Evolutionary conservation across 1,139 yeast genomes (phyloP), one percentile per base, ranked within the genome.

Genomic region (Zhuliangozyma blackwelliae): DNA sequence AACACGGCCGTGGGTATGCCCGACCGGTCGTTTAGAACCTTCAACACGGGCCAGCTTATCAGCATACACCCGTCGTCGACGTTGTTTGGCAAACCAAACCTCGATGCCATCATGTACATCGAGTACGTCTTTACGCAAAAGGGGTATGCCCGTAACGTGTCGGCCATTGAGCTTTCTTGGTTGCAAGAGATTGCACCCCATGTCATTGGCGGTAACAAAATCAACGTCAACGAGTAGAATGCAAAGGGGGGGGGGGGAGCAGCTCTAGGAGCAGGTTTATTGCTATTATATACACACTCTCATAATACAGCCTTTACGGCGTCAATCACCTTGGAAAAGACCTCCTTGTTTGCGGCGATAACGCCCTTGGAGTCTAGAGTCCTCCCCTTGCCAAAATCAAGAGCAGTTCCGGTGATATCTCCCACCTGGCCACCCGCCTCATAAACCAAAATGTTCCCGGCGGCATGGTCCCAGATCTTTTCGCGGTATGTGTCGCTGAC

Each of bases 401-500:
- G 73, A n/a, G 60, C 61, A 27, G 69, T 67, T 9, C 97, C 95
- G 39, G 75, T 58, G 54, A 90, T 78, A 56, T 92, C 98, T 10
- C 94, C 80, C 22, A 92, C 97, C 37, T 68, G 60, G 7, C 98
- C 98, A 32, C 97, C 97, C 49, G 95, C 86, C 60, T 94, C 98
- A 27, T 77, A 72, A 31, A 94, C 80, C 46, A 92, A 74, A 10
- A 90, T 70, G 50, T 85, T 83, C 5, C 98, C 99, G 2, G 97
- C 95, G 20, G 97, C 97, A 58, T 92, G 99, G 60, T 92, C 99
- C 98, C 98, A 92, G 43, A 92, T 89, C 63, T 94, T 92, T 57
- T 92, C 99, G 52, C 87, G 77, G 59, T 90, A 92, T 3, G 75
- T 63, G 36, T 77, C 73, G 46, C 75, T 79, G 33, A 82, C 77